phyloP scores from a whole-genome alignment of 331 rosid genomes.

The Quercus lobata region DNA sequence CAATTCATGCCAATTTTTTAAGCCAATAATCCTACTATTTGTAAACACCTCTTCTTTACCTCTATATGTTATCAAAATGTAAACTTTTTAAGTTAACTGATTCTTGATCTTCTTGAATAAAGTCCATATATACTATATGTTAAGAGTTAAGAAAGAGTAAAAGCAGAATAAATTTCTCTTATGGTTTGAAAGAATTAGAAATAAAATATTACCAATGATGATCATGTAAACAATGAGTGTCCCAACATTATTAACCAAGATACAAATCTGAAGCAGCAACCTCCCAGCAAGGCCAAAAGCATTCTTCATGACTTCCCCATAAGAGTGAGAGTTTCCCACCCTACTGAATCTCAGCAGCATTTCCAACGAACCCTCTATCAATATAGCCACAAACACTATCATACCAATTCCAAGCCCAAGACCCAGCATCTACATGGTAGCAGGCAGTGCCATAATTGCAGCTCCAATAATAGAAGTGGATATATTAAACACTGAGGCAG shows the following conservation, averaged over 20 bases:
- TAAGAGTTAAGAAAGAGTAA: no score
- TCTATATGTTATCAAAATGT: no score
- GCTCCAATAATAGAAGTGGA: conserved; percentile 75
- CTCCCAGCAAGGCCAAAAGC: conserved; percentile 50
- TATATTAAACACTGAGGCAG: conserved; percentile 52
- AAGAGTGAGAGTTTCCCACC: conserved; percentile 30
- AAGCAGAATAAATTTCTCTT: no score
- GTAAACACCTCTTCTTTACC: no score
- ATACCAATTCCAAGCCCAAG: conserved; percentile 38
- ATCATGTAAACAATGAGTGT: conserved; percentile 62
- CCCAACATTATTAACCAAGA: conserved; percentile 57
- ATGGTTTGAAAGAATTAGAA: no score
- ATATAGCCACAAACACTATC: conserved; percentile 45
- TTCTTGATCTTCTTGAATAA: no score
- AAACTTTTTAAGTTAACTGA: no score
- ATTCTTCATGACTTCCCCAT: conserved; percentile 41
- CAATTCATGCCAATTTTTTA: no score
- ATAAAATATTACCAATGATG: neutral
- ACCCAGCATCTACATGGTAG: conserved; percentile 64
- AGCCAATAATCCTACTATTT: no score
- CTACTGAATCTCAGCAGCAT: conserved; percentile 54
- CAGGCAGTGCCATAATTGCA: conserved; percentile 74
- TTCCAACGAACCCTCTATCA: conserved; percentile 45
- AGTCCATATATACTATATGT: no score
- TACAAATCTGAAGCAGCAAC: conserved; percentile 38